phyloP scores from a whole-genome alignment of 2,329 filamentous ascomycete species.

The Phaeomoniella chlamydospora region DNA sequence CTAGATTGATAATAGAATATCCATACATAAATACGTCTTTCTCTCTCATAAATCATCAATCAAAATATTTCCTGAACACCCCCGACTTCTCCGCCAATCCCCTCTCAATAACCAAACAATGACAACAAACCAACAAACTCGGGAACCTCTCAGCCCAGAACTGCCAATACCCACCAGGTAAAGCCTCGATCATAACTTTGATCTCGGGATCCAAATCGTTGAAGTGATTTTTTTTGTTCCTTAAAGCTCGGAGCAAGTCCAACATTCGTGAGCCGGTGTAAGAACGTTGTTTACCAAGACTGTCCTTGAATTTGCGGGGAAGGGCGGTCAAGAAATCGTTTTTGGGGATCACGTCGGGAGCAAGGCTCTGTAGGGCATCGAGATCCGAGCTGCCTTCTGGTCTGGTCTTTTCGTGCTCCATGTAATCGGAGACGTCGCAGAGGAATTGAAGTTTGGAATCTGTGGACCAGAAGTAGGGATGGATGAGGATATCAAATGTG shows the following conservation, averaged over 20 bases:
- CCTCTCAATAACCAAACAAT: constrained; percentile 56
- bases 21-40: too few species aligned
- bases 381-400: constrained; percentile 19
- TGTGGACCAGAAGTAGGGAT: constrained; percentile 91
- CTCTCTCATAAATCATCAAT: background rate
- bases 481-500: constrained; percentile 67
- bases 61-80: constrained; percentile 59
- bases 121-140: constrained; percentile 62
- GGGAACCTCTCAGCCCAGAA: constrained; percentile 79
- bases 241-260: constrained; percentile 72
- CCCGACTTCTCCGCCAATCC: constrained; percentile 44
- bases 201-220: constrained; percentile 82
- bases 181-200: constrained; percentile 55
- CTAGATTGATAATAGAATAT: too few species aligned
- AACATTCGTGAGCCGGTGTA: constrained; percentile 75
- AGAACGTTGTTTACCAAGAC: constrained; percentile 83
- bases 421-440: constrained; percentile 93
- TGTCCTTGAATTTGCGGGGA: constrained; percentile 72
- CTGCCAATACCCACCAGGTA: constrained; percentile 66
- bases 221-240: constrained; percentile 97
- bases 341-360: constrained; percentile 35
- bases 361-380: constrained; percentile 35
- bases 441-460: constrained; percentile 84
- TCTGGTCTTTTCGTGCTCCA: constrained; percentile 72
- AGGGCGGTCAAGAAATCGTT: constrained; percentile 67